Base-by-base conservation (phyloP, 305 asterid genomes). In the Plantago coronopus region DNA sequence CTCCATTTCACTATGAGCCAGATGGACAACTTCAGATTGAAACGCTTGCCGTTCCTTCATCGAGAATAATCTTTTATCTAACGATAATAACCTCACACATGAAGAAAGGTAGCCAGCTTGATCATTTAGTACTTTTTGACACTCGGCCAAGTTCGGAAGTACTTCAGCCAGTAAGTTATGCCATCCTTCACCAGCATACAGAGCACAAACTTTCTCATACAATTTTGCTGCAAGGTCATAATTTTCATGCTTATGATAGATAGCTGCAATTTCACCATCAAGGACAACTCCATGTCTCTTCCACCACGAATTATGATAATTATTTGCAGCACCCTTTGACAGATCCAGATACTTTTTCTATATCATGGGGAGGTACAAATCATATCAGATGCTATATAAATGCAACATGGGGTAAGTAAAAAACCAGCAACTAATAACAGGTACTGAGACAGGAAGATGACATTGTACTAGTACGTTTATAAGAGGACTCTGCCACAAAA, bases 161-260 rank as follows among this genome's bases (percentile, higher is more conserved):
- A 94, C 95, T 72, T 94, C 99, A 23, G 96, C 96, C 74, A 87
- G 84, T 57, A 94, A 87, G 76, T 94, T 80, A 78, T 89, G 83
- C 99, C 99, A 94, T 75, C 99, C 97, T 74, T 90, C 99, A 74
- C 97, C 99, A 54, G 99, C 84, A 81, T 89, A 94, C 69, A 94
- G 96, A 69, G 99, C 97, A 77, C 97, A 88, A 68, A 94, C 99
- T 83, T 93, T 93, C 87, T 94, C 99, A 66, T 94, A 94, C 72
- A 84, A 80, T 76, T 87, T 85, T 40, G 96, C 96, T 54, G 99
- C 99, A 60, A 81, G 68, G 71, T 89, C 95, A 55, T 77, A 94
- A 75, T 84, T 87, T 70, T 78, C 83, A 23, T 79, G 91, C 78
- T 94, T 94, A 73, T 79, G 91, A 76, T 81, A 87, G 65, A 87